Evolutionary conservation across 2,329 filamentous ascomycete genomes (phyloP), one percentile per base, ranked within the genome.

Genomic region (Ophiosphaerella narmari): DNA sequence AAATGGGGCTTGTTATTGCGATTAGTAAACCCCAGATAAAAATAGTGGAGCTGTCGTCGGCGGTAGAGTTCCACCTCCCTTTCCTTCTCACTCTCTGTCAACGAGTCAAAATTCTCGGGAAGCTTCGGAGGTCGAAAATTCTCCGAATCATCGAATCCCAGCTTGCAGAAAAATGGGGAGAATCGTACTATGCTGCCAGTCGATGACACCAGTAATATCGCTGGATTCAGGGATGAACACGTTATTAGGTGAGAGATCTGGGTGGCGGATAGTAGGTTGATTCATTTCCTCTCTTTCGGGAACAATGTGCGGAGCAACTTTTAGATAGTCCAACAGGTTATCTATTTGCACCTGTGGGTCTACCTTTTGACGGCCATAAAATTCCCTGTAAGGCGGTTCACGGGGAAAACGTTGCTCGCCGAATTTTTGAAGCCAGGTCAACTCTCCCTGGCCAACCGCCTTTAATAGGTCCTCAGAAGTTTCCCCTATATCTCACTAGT

Each of bases 141-240:
- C 51, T 50, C 51, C 33, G 57, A 62, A 48, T 47, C 54, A 36
- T 41, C 50, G 41, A 39, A 77, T 72, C 1, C 67, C 66, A 36
- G 66, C 58, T 32, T 65, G 56, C 6, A 72, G 49, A 36, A 71
- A 66, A 2, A 73, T 61, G 5, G 72, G 73, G 29, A 72, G 65
- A 31, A 67, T 55, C 12, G 61, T 43, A 21, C 54, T 63, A 51
- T 44, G 43, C 42, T 57, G 54, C 51, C 51, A 60, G 48, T 57
- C 57, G 32, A 60, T 50, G 14, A 60, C 41, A 4, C 50, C 54
- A 12, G 51, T 48, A n/a, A 57, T 52, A 16, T 51, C 42, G 39
- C 50, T 48, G 41, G 40, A 32, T 43, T 53, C 48, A 34, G 46
- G 40, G 23, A 55, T 40, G 31, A 60, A 50, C 33, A 60, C 55